Evolutionary conservation across 768 basidiomycete species (phyloP).

Genomic region (Mycena belliarum): DNA sequence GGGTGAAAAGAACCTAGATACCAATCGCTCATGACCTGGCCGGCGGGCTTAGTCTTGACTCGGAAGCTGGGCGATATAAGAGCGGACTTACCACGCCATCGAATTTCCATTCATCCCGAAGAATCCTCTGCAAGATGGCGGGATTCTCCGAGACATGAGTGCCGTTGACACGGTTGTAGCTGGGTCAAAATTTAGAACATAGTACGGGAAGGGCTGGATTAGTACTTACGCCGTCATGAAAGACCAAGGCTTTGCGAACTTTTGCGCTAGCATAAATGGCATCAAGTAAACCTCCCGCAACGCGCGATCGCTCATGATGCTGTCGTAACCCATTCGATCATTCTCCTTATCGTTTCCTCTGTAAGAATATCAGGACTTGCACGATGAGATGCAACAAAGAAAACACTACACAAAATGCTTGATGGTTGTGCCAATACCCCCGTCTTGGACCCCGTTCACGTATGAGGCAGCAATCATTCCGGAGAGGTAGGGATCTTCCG

Average conservation of each 20-base stretch:
- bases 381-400: not conserved
- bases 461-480: conserved; percentile 72
- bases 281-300: conserved; percentile 76
- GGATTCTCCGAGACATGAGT: conserved; percentile 68
- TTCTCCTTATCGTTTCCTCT: conserved; percentile 84
- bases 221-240: conserved; percentile 69
- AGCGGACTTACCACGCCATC: conserved; percentile 49
- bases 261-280: conserved; percentile 76
- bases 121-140: conserved; percentile 56
- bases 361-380: not conserved
- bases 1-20: conserved; percentile 24
- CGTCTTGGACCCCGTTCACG: conserved; percentile 73
- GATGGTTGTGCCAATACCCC: conserved; percentile 76
- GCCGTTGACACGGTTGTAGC: conserved; percentile 79
- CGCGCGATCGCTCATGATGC: conserved; percentile 63
- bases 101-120: conserved; percentile 73
- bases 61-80: not conserved
- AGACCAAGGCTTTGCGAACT: conserved; percentile 63
- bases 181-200: conserved; percentile 26
- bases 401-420: conserved; percentile 86
- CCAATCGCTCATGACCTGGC: conserved; percentile 81
- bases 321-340: conserved; percentile 69
- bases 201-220: not conserved
- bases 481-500: conserved; percentile 75
- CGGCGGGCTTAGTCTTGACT: not conserved